These are phyloP conservation scores for Platanus orientalis DNA, from an alignment of 164 flowering plant species.

Conservation along the genomic window DNA sequence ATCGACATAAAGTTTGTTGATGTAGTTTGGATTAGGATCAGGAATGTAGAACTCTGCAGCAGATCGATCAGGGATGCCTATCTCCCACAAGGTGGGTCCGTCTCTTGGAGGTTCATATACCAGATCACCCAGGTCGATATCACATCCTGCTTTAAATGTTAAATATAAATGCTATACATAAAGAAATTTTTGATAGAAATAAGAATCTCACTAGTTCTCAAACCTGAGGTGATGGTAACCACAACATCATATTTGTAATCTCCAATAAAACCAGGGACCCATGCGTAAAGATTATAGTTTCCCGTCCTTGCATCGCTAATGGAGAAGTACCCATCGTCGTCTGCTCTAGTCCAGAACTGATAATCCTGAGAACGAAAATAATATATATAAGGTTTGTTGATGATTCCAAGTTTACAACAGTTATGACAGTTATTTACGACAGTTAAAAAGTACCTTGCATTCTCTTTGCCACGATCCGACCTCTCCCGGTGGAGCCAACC, in stretches of 20 bases:
- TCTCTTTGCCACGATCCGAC: too few relatives aligned
- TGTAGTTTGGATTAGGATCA: constrained; percentile 64
- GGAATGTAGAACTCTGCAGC: constrained; percentile 79
- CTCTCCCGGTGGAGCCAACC: constrained; percentile 79
- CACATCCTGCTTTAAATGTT: constrained; percentile 39
- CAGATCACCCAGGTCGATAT: constrained; percentile 47
- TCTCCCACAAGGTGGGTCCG: constrained; percentile 86
- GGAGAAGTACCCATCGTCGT: constrained; percentile 49
- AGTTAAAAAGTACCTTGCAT: constrained; percentile 87
- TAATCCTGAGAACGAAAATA: constrained; percentile 43
- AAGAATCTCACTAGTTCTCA: neutral
- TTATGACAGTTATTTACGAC: too few relatives aligned
- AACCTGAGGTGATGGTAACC: constrained; percentile 57
- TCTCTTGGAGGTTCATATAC: constrained; percentile 72
- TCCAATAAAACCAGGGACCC: constrained; percentile 78
- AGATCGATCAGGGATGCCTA: too few relatives aligned
- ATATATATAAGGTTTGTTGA: too few relatives aligned
- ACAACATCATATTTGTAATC: too few relatives aligned
- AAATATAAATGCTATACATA: too few relatives aligned
- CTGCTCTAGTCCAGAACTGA: constrained; percentile 78
- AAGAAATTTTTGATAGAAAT: neutral
- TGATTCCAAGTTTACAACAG: too few relatives aligned
- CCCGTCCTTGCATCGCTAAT: constrained; percentile 47
- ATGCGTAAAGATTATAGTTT: constrained; percentile 73
- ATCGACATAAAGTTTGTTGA: constrained; percentile 57